Evolutionary conservation across 2,329 filamentous ascomycete genomes (phyloP).

Genomic region (Aspergillus fischeri): DNA sequence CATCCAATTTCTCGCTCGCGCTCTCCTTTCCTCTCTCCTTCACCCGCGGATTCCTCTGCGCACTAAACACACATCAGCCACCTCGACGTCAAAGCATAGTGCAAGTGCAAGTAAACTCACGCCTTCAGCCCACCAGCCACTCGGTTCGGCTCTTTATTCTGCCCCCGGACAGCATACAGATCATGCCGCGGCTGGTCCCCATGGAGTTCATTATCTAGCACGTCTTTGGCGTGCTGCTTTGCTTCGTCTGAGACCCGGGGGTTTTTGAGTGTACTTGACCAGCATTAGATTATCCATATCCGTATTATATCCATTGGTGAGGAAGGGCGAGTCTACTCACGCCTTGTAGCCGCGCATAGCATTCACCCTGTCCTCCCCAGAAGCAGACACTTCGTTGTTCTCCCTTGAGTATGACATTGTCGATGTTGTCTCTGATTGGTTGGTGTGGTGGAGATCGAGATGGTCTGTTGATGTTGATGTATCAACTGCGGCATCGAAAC

Average conservation of each 20-base stretch:
- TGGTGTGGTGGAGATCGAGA: neutral
- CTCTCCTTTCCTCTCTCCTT: constrained; percentile 14
- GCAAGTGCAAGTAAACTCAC: constrained; percentile 2
- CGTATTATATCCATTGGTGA: too few relatives aligned
- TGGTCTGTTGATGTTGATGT: neutral
- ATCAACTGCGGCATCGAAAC: neutral
- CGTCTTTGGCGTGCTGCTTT: constrained; percentile 22
- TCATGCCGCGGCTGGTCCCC: constrained; percentile 14
- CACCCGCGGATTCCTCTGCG: constrained; percentile 14
- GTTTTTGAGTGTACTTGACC: constrained; percentile 10
- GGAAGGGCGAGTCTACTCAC: constrained; percentile 4
- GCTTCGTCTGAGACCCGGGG: constrained; percentile 19
- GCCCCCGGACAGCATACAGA: constrained; percentile 2
- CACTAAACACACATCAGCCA: constrained; percentile 5
- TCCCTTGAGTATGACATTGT: constrained; percentile 10
- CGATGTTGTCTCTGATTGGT: neutral
- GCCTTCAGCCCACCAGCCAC: constrained; percentile 15
- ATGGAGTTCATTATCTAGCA: constrained; percentile 18
- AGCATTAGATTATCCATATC: neutral
- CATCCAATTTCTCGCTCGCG: constrained; percentile 15
- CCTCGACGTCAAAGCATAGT: neutral
- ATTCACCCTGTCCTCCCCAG: constrained; percentile 15
- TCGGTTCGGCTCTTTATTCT: constrained; percentile 10
- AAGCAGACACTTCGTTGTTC: constrained; percentile 8
- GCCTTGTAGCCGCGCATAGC: constrained; percentile 18